Base-by-base conservation (phyloP, 225 moss, liverwort and hornwort species). In the Takakia lepidozioides region DNA sequence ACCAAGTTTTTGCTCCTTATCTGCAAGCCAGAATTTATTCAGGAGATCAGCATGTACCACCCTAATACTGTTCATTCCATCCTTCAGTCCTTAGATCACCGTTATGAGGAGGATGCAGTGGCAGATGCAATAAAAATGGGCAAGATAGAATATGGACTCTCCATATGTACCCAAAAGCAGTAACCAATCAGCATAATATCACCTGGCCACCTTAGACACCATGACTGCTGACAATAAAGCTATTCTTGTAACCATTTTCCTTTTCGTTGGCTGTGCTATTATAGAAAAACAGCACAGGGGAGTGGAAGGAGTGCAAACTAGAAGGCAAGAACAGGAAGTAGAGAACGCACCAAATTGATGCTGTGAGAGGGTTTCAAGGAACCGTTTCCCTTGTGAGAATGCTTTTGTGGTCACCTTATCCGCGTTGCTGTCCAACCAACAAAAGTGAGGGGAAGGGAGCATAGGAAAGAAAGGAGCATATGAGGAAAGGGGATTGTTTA, bases 331-430 rank as follows among this genome's bases (percentile, higher is more conserved):
- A 24, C 34, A 22, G 26, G 8, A 3, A 19, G 24, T 10, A 16
- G 49, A 35, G 25, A 53, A 36, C 53, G 35, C 63, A 92, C 91
- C 87, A 52, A 61, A 56, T 32, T 53, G 64, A 57, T 79, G 71
- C 48, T 62, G 73, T 44, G 84, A 81, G 62, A 87, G 74, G 52
- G 60, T 72, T 59, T 87, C 87, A 30, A 92, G 68, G 64, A 92
- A 87, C 41, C 92, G 70, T 72, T 84, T 82, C 44, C 92, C 92
- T 68, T 92, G 92, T 49, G 84, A 92, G 51, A 67, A 64, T 27
- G 51, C 61, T 37, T 72, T 85, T 45, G 76, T 62, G 27, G 87
- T 82, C 48, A 82, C 61, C 41, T 80, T 87, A 47, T 67, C 87
- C 19, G 82, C 66, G 49, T 81, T 62, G 71, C 78, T 85, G 67